Evolutionary conservation across 768 basidiomycete species (phyloP), one percentile per base, ranked within the genome.

Genomic region (Pseudohyphozyma bogoriensis): DNA sequence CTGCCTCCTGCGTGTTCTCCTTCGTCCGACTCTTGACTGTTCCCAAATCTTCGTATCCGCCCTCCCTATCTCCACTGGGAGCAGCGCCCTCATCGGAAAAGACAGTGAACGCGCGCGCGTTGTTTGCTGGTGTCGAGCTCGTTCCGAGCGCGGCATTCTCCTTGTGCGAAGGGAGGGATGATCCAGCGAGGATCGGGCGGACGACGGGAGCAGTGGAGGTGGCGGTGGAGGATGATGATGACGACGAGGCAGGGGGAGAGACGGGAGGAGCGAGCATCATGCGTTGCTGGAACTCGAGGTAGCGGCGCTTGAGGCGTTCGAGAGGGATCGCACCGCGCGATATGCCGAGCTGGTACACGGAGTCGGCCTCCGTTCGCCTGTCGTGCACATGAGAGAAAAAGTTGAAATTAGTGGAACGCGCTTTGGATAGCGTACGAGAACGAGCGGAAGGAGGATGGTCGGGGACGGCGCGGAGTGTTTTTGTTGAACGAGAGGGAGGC

Each of bases 271-370:
- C 73, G 52, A 66, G 72, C 59, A 91, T 55, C 82, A 83, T 69
- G 70, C 78, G 72, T 1, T 72, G 70, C 67, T 85, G 83, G 72
- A 93, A 96, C 32, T 87, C 86, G 36, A 81, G 77, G 70, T 90
- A 88, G 56, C 84, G 78, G 44, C 79, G 82, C 76, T 89, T 90
- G 45, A 99, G 78, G 49, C 89, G 80, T 68, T 89, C 89, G 26
- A 87, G 70, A 4, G 93, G 92, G 28, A 87, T 81, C 16, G 86
- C 90, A 59, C 80, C 81, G 29, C 85, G 83, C 62, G 83, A 79
- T 64, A 97, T 86, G 20, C 92, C 95, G 39, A 83, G 80, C 16
- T 80, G 81, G 74, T 87, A 93, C 26, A 92, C 79, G 44, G 80
- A 77, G 62, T 90, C 86, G 18, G 93, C 93, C 57, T 90, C 85